These are phyloP conservation scores for Tolypocladium sp. DNA, from an alignment of 2,329 filamentous ascomycete genomes.

Conservation along the genomic window DNA sequence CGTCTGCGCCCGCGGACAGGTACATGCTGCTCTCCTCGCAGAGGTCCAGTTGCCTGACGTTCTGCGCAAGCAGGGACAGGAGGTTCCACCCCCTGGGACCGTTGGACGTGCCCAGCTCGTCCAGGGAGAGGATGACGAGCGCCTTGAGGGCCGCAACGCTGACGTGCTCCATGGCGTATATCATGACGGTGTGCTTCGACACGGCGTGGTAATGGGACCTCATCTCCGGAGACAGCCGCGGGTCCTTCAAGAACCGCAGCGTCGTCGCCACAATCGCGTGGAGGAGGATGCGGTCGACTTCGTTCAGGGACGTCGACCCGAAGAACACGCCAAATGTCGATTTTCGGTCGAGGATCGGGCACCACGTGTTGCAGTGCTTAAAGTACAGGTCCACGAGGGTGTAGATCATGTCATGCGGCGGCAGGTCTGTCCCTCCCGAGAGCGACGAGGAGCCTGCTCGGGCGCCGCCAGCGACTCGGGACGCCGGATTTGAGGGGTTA, in stretches of 20 bases:
- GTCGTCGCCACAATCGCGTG: conserved; percentile 36
- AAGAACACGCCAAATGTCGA: conserved; percentile 30
- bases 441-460: conserved; percentile 18
- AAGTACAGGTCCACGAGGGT: conserved; percentile 53
- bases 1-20: conserved; percentile 21
- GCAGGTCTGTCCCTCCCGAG: conserved; percentile 38
- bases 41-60: conserved; percentile 27
- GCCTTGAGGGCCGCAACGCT: conserved; percentile 28
- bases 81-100: conserved; percentile 33
- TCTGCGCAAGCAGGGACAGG: conserved; percentile 27
- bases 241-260: conserved; percentile 30
- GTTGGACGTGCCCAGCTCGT: conserved; percentile 32
- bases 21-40: conserved; percentile 29
- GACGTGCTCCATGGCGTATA: conserved; percentile 32
- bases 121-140: conserved; percentile 30
- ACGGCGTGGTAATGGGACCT: conserved; percentile 27
- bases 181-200: conserved; percentile 28
- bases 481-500: background rate
- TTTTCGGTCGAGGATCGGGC: conserved; percentile 33
- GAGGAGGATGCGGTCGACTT: conserved; percentile 29
- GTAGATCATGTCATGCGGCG: conserved; percentile 51
- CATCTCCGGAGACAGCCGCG: conserved; percentile 26
- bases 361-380: conserved; percentile 56
- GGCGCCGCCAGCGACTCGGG: background rate
- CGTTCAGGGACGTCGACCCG: conserved; percentile 27